Evolutionary conservation across 2,329 filamentous ascomycete species (phyloP), one percentile per base, ranked within the genome.

Genomic region (Scedosporium minutisporum): DNA sequence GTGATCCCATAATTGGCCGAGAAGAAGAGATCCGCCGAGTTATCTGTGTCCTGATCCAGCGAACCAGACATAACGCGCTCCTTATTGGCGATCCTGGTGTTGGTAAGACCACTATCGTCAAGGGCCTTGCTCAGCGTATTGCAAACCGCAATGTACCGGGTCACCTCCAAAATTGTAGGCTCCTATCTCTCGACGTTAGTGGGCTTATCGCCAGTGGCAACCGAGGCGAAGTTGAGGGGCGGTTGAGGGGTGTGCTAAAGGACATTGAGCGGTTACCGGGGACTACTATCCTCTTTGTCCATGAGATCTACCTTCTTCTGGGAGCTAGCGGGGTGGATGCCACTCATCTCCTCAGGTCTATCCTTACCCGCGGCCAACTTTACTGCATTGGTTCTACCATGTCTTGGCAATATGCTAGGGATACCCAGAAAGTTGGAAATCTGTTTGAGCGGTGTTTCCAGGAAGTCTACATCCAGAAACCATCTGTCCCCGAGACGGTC

Each of bases 331-430:
- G 95, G 69, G 99, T 99, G 95, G 95, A 99, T 72, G 95, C 95
- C 58, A 95, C 95, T 70, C 99, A 99, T 74, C 79, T 99, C 69
- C 83, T 99, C 66, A 99, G 99, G 80, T 95, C 95, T 63, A 97
- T 97, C 93, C 85, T 99, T 68, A 95, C 95, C 65, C 88, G 95
- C 72, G 95, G 95, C 62, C 93, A 97, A 74, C 82, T 99, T 64
- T 95, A 99, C 81, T 99, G 95, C 71, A 97, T 99, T 66, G 95
- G 95, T 75, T 95, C 95, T 5, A 99, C 95, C 1, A 99, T 95
- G 1, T 83, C 99, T 64, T 86, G 87, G 65, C 95, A 99, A 74
- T 99, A 99, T 77, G 86, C 95, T 71, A 99, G 97, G 76, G 97
- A 99, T 76, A 96, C 99, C 66, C 95, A 99, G 75, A 99, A 97